Evolutionary conservation across 345 rosid genomes (phyloP), one percentile per base, ranked within the genome.

Genomic region (Passiflora organensis): DNA sequence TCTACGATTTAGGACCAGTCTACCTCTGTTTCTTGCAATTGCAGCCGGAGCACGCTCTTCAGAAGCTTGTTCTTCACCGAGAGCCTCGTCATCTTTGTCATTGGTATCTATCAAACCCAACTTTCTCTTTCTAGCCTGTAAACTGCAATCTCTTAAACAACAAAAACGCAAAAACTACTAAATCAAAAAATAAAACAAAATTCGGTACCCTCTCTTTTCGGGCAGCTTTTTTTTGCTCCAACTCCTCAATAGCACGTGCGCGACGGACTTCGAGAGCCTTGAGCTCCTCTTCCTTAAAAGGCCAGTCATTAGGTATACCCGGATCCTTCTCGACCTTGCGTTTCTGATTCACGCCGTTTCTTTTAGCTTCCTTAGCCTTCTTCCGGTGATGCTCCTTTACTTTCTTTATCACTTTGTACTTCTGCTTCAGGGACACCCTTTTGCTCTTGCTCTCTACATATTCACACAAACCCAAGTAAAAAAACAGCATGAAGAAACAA

Each of bases 291-390:
- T 86, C 99, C 91, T 84, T 89, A 69, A 83, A 86, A 45, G 99
- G 99, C 97, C 91, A 89, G 65, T 86, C 99, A 67, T 89, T 93
- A 32, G 99, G 97, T 36, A 89, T 89, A 47, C 95, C 99, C 22
- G 97, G 96, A 59, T 93, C 99, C 69, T 93, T 93, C 80, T 84
- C 99, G 32, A 79, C 86, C 76, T 76, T 89, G 16, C 62, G 56
- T 64, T 78, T 87, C 0, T 70, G 65, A 23, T 71, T 70, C 58
- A 82, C 52, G 4, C 84, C 89, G 13, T 80, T 78, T 68, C 89
- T 93, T 65, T 89, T 93, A 32, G 96, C 95, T 49, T 89, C 95
- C 74, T 93, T 89, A 6, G 97, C 96, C 69, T 89, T 86, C 88
- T 93, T 93, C 66, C 76, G 83, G 66, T 93, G 97, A 64, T 93